phyloP scores from a whole-genome alignment of 164 flowering plant genomes.

The Dillenia suffruticosa region DNA sequence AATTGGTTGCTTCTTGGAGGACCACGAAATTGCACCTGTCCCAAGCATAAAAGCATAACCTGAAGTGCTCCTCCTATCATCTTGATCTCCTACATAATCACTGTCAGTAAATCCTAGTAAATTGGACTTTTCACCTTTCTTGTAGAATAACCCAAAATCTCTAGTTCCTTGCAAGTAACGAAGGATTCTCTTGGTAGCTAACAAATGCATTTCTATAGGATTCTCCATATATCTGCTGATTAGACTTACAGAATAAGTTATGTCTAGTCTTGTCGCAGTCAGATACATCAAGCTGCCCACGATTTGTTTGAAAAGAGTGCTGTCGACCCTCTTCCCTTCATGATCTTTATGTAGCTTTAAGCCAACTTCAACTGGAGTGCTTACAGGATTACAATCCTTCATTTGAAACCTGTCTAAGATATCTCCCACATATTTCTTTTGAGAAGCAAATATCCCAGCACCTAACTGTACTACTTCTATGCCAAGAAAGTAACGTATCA shows the following conservation, averaged over 20 bases:
- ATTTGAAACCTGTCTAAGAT: conserved; percentile 5
- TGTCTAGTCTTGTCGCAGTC: conserved; percentile 6
- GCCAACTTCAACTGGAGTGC: conserved; percentile 6
- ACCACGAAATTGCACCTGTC: too few species aligned
- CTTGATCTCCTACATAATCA: too few species aligned
- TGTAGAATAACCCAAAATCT: conserved; percentile 5
- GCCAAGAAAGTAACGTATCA: conserved; percentile 6
- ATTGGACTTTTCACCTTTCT: neutral
- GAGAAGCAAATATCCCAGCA: conserved; percentile 2
- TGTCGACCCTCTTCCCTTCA: conserved; percentile 6
- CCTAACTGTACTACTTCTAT: conserved; percentile 4
- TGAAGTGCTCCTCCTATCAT: too few species aligned
- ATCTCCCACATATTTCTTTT: conserved; percentile 4
- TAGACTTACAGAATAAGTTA: conserved; percentile 4
- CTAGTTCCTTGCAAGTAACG: conserved; percentile 6
- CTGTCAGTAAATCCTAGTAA: too few species aligned
- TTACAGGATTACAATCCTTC: conserved; percentile 6
- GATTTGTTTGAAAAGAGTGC: neutral
- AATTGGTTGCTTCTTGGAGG: too few species aligned
- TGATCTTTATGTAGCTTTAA: conserved; percentile 6
- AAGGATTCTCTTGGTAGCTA: conserved; percentile 6
- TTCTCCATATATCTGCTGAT: conserved; percentile 6
- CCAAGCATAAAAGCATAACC: too few species aligned
- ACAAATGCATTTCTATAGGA: conserved; percentile 5
- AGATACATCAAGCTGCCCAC: too few species aligned